Evolutionary conservation across 1,284 basidiomycete genomes (phyloP), one percentile per base, ranked within the genome.

Genomic region (Tetrapyrgos nigripes): DNA sequence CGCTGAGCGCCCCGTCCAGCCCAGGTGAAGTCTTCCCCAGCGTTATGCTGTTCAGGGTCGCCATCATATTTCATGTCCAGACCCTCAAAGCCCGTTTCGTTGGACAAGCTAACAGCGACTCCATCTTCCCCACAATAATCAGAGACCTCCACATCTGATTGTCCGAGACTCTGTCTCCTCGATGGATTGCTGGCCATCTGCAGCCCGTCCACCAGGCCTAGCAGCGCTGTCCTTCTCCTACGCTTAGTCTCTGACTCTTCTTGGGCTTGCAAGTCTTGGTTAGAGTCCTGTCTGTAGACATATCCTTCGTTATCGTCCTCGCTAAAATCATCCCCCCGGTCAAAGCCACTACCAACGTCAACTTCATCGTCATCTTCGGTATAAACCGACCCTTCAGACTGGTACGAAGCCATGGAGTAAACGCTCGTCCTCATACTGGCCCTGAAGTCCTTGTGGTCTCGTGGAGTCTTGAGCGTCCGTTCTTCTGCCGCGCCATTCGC

Each of bases 161-260:
- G 3, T 44, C 29, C 2, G 45, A 11, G 11, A n/a, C 14, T 24
- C 24, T 23, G n/a, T 53, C 23, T 4, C 52, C 52, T 58, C 33
- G 3, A 23, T 55, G 19, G 70, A 58, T 8, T 62, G 58, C 29
- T 72, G 68, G 19, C 61, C 17, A 74, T 67, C 31, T 56, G 47
- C n/a, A 83, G 66, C 17, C 75, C 78, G 45, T 76, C 70, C 19
- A 83, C 78, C 10, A 83, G 74, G 1, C 77, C 78, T 14, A 79
- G 59, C 14, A 84, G 69, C 21, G 78, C 79, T 50, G 75, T 76
- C 31, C 76, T 73, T 27, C 79, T 75, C 37, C 70, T 67, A 50
- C 64, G 65, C 19, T 69, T 67, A 9, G 57, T 59, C 21, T 65
- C 65, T 23, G 67, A 66, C 3, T 55, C 52, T 8, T 55, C 37